These are phyloP conservation scores for Neurospora africana DNA, from an alignment of 495 filamentous ascomycete genomes.

Conservation along the genomic window DNA sequence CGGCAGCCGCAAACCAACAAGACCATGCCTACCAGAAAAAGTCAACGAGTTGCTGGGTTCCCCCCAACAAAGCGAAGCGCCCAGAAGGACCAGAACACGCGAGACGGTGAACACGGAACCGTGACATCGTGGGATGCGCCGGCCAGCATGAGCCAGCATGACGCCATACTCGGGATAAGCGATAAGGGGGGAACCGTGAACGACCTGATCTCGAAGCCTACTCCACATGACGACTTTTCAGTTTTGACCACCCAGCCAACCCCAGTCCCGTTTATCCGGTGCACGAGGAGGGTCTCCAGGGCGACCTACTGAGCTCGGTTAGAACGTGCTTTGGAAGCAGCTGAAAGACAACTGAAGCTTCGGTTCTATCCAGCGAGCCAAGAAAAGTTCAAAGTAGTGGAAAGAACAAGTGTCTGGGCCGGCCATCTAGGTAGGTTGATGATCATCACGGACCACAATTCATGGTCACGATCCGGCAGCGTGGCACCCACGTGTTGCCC, in stretches of 20 bases:
- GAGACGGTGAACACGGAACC: not conserved
- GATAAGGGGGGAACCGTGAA: not conserved
- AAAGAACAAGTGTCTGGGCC: not conserved
- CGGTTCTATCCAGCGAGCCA: not conserved
- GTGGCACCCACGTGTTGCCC: not conserved
- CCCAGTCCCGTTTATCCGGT: not conserved
- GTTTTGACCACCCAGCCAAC: not conserved
- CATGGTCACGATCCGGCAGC: not conserved
- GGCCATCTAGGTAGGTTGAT: not conserved
- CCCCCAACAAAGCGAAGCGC: not conserved
- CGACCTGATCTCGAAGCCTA: not conserved
- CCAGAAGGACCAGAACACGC: not conserved
- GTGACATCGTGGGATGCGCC: not conserved
- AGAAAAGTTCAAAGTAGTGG: not conserved
- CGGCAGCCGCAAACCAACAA: not conserved
- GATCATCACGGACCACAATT: not conserved
- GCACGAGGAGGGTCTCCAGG: not conserved
- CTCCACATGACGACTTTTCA: not conserved
- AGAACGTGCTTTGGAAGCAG: not conserved
- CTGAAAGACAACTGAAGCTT: not conserved
- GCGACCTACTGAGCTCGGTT: not conserved
- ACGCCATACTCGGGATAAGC: not conserved
- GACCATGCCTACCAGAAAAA: not conserved
- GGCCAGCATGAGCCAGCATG: not conserved
- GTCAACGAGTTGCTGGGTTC: not conserved